Evolutionary conservation across 805 yeast genomes (phyloP).

Genomic region (Candida ulmi): DNA sequence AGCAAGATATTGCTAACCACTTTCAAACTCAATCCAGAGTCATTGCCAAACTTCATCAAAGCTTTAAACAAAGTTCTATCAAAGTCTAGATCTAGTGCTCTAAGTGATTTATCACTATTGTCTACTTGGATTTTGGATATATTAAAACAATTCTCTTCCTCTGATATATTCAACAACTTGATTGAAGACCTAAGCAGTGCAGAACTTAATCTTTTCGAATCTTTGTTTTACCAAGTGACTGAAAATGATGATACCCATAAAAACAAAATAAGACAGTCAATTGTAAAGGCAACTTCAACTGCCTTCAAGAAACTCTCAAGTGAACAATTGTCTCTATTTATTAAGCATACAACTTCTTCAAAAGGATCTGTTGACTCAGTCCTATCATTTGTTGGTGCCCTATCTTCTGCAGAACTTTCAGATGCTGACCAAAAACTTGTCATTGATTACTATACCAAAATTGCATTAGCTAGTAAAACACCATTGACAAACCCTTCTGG

Average conservation of each 20-base stretch:
- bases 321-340: slow-evolving; percentile 11
- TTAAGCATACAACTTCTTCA: slow-evolving; percentile 11
- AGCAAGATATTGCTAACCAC: slow-evolving; percentile 1
- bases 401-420: slow-evolving; percentile 24
- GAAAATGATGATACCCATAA: slow-evolving; percentile 32
- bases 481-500: slow-evolving; percentile 33
- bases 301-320: slow-evolving; percentile 20
- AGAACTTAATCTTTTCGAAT: slow-evolving; percentile 26
- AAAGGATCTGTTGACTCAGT: slow-evolving; percentile 30
- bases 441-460: slow-evolving; percentile 28
- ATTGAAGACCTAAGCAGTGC: slow-evolving; percentile 29
- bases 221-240: slow-evolving; percentile 11
- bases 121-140: slow-evolving; percentile 48
- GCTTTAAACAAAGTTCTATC: slow-evolving; percentile 27
- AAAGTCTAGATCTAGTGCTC: slow-evolving; percentile 37
- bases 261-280: slow-evolving; percentile 31
- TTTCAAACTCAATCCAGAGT: slow-evolving; percentile 6
- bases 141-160: slow-evolving; percentile 25
- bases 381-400: slow-evolving; percentile 29
- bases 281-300: slow-evolving; percentile 25
- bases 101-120: slow-evolving; percentile 50
- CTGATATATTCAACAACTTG: slow-evolving; percentile 22
- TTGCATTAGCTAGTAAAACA: slow-evolving; percentile 40
- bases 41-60: slow-evolving; percentile 8
- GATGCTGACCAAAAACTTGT: slow-evolving; percentile 18